Base-by-base conservation (phyloP, 2,329 filamentous ascomycete genomes). In the Cadophora sp. region DNA sequence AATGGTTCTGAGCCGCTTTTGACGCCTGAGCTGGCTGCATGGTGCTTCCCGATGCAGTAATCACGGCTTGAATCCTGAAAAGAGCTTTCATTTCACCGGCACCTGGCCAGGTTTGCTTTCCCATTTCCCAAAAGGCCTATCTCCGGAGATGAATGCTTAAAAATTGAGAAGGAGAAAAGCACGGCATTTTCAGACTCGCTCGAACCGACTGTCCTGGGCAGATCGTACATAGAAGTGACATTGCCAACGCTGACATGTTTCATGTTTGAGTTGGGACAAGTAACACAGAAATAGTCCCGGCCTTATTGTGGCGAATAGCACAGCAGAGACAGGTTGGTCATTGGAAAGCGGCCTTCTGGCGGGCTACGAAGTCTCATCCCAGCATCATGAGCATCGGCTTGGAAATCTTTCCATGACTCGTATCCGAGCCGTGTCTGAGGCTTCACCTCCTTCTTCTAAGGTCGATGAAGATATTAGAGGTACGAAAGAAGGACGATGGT, bases 241-340 rank as follows among this genome's bases (percentile, higher is more conserved):
- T 22, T 59, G 55, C 55, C 55, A 40, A 59, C 19, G 51, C 51
- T 55, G 51, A 37, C 29, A 6, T 24, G 55, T 24, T 40, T 59
- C 55, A 59, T 37, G 53, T 34, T 24, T 37, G 29, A 58, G 53
- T 24, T 37, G 29, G 37, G 53, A 59, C 31, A 59, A 40, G 55
- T 59, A 6, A 40, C 22, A 59, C 55, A 37, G 16, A 37, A 24
- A 12, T 24, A 31, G 53, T 2, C 24, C 27, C 55, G 31, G 29
- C 22, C 19, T 1, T 59, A 26, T 22, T 59, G 55, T 59, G n/a
- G 31, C 55, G 34, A 59, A 59, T 59, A 24, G n/a, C 31, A 37
- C 29, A n/a, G n/a, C 55, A 59, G 29, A 22, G 22, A 37, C 0
- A 59, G 11, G 55, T 55, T 4, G 26, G 27, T 19, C 51, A 31